These are phyloP conservation scores for Lentinula boryana DNA, from an alignment of 768 basidiomycete genomes.

Conservation along the genomic window DNA sequence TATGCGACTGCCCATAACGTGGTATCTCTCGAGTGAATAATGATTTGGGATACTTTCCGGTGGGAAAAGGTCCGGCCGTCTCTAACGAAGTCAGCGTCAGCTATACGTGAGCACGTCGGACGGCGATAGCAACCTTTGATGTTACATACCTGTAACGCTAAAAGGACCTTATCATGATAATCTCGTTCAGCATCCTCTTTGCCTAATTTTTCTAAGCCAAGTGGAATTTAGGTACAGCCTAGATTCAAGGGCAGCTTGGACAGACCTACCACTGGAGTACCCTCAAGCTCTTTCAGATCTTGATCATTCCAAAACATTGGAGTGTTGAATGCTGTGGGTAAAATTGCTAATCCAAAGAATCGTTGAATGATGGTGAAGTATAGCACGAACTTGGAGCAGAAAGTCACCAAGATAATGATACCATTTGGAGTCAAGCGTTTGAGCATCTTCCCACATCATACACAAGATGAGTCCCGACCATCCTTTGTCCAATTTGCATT, in stretches of 20 bases:
- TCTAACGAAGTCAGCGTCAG: constrained; percentile 30
- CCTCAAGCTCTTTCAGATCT: constrained; percentile 70
- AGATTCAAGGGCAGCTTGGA: constrained; percentile 14
- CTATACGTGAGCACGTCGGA: background rate
- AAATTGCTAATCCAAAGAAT: constrained; percentile 34
- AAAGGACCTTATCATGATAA: constrained; percentile 60
- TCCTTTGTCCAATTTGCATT: constrained; percentile 51
- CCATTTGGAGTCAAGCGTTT: constrained; percentile 62
- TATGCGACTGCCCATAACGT: constrained; percentile 87
- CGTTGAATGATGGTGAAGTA: background rate
- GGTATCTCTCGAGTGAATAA: constrained; percentile 73
- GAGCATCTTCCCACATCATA: constrained; percentile 92
- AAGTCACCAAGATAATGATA: constrained; percentile 61
- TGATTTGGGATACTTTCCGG: constrained; percentile 31
- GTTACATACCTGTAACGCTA: constrained; percentile 57
- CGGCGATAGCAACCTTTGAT: background rate
- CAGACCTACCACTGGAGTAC: constrained; percentile 84
- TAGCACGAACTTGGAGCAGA: background rate
- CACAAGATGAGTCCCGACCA: constrained; percentile 89
- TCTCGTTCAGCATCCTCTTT: constrained; percentile 74
- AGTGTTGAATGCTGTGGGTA: constrained; percentile 75
- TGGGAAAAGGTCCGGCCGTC: constrained; percentile 68
- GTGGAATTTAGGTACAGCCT: background rate
- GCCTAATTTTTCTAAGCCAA: constrained; percentile 72
- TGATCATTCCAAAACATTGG: constrained; percentile 90